Evolutionary conservation across 306 rosid genomes (phyloP).

Genomic region (Trifolium pratense): DNA sequence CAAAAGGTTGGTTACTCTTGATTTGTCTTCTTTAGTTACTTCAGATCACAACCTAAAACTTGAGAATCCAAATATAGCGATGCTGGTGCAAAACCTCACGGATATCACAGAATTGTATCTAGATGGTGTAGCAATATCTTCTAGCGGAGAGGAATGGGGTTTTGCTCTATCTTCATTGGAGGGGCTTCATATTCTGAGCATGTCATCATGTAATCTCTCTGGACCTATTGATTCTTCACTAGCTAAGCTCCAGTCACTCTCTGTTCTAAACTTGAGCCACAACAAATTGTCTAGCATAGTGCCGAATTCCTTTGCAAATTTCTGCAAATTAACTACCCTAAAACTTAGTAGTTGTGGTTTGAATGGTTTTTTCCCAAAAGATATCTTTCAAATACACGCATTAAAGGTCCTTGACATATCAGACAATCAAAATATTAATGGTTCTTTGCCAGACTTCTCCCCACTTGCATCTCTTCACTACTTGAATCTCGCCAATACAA

Average conservation of each 20-base stretch:
- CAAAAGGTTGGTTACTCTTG: constrained; percentile 41
- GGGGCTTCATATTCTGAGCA: constrained; percentile 41
- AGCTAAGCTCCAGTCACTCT: constrained; percentile 33
- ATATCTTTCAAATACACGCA: too few relatives aligned
- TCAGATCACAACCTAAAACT: neutral
- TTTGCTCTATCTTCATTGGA: constrained; percentile 31
- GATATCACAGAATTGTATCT: constrained; percentile 46
- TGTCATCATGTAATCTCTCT: constrained; percentile 43
- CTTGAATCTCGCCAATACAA: too few relatives aligned
- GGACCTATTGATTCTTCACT: constrained; percentile 49
- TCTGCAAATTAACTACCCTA: constrained; percentile 36
- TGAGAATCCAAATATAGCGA: constrained; percentile 31
- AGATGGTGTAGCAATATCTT: constrained; percentile 53
- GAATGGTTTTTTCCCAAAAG: constrained; percentile 29
- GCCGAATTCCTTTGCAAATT: constrained; percentile 37
- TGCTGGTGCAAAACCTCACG: constrained; percentile 41
- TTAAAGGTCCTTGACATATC: too few relatives aligned
- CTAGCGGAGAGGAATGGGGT: constrained; percentile 52
- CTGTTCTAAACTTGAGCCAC: neutral
- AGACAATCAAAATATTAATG: too few relatives aligned
- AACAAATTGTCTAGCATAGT: constrained; percentile 38
- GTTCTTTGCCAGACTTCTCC: too few relatives aligned
- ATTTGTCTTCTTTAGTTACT: constrained; percentile 31
- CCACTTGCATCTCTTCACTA: too few relatives aligned
- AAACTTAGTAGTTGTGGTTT: constrained; percentile 10